phyloP scores from a whole-genome alignment of 208 protist genomes.

The Leishmania tarentolae region DNA sequence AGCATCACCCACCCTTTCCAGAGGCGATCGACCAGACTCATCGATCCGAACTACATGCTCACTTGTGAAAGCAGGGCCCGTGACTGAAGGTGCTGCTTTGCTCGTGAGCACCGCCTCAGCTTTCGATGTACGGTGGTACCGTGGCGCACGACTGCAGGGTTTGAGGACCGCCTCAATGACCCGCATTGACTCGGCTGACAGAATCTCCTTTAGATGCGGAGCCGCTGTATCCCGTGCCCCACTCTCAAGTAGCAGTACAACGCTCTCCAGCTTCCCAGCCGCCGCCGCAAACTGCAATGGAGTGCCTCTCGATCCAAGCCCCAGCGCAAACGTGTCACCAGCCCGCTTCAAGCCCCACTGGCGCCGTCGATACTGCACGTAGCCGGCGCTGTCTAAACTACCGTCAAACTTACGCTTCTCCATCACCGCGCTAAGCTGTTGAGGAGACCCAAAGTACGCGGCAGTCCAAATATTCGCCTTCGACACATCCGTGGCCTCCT shows the following conservation, averaged over 20 bases:
- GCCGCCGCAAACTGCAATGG: constrained; percentile 82
- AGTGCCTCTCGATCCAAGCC: constrained; percentile 75
- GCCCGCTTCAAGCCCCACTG: constrained; percentile 72
- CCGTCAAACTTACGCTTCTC: constrained; percentile 37
- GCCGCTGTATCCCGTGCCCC: constrained; percentile 52
- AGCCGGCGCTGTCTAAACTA: constrained; percentile 46
- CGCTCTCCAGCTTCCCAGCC: constrained; percentile 74
- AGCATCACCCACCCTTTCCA: background rate
- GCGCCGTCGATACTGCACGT: constrained; percentile 61
- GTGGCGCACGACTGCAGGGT: constrained; percentile 17
- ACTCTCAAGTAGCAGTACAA: constrained; percentile 65
- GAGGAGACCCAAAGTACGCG: constrained; percentile 64
- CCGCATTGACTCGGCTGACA: constrained; percentile 34
- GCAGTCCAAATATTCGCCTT: constrained; percentile 78
- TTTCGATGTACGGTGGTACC: background rate
- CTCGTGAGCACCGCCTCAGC: background rate
- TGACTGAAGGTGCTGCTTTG: background rate
- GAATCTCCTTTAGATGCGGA: constrained; percentile 63
- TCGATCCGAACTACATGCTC: constrained; percentile 23
- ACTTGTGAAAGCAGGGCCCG: background rate
- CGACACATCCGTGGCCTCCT: constrained; percentile 29
- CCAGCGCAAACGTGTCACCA: constrained; percentile 46
- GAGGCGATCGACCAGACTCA: background rate
- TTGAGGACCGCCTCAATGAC: constrained; percentile 28
- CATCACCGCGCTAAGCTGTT: constrained; percentile 52